Conservation (phyloP, 2,329 filamentous ascomycete genomes). For the Sporothrix curviconia region DNA sequence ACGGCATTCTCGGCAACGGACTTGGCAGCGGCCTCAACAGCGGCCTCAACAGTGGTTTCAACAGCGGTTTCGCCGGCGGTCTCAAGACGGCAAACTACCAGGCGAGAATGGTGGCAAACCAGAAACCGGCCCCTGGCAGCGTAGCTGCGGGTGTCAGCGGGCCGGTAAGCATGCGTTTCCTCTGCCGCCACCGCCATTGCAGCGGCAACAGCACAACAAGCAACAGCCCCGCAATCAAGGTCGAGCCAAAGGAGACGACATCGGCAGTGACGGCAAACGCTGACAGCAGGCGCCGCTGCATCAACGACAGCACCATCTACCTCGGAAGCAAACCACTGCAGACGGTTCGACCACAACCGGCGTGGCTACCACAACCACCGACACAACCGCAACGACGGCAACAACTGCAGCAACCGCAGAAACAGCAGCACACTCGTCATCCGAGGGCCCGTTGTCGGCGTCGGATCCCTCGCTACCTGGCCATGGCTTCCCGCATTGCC, state of each 20-base stretch:
- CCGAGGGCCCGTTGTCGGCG: not conserved
- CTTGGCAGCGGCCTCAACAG: slow-evolving; percentile 3
- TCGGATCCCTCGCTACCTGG: slow-evolving; percentile 37
- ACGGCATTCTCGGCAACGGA: not conserved
- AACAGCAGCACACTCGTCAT: not conserved
- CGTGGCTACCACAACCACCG: not conserved
- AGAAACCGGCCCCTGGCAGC: slow-evolving; percentile 9
- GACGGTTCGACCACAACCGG: not conserved
- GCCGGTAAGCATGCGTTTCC: not conserved
- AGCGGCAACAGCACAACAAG: slow-evolving; percentile 6
- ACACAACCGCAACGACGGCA: slow-evolving; percentile 1
- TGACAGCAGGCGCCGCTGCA: slow-evolving; percentile 7
- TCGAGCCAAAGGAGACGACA: slow-evolving; percentile 4
- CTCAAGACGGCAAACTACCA: no score
- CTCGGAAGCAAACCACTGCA: not conserved
- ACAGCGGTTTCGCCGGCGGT: slow-evolving; percentile 11
- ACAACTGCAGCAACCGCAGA: slow-evolving; percentile 5
- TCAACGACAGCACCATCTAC: slow-evolving; percentile 1
- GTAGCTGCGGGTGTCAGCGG: slow-evolving; percentile 1
- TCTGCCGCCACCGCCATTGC: not conserved
- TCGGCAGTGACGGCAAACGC: slow-evolving; percentile 7
- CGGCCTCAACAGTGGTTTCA: not conserved
- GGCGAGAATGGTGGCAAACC: slow-evolving; percentile 14
- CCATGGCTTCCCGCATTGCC: slow-evolving; percentile 43
- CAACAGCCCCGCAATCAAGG: slow-evolving; percentile 1